Evolutionary conservation across 148 eudicot genomes (phyloP), one percentile per base, ranked within the genome.

Genomic region (Selenicereus undatus): DNA sequence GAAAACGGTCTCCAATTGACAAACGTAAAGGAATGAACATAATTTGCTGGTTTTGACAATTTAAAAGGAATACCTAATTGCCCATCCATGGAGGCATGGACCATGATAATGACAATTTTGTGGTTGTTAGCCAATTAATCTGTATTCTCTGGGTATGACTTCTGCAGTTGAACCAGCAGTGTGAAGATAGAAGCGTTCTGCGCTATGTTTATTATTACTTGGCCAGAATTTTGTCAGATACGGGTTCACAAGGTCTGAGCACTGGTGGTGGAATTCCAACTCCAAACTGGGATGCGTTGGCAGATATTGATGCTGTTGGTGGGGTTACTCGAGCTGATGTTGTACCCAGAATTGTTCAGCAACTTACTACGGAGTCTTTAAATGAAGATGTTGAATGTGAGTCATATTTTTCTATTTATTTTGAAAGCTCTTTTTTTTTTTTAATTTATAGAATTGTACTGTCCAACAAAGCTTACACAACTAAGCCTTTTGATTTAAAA

Each of bases 311-410:
- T 89, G 98, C 97, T 82, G 92, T 84, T 84, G 98, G 98, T 75
- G 99, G 99, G 56, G 99, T 96, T 83, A 96, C 99, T 54, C 90
- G 99, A 78, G 99, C 99, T 82, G 99, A 96, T 90, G 99, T 96
- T 68, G 95, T 94, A 71, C 99, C 99, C 64, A 82, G 93, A 86
- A 92, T 93, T 77, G 86, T 90, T 27, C 92, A 93, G 75, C 90
- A 93, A 81, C 96, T 96, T 77, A 88, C 91, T 78, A 69, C 90
- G 3, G 99, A 96, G 89, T 89, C 93, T 78, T 81, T 83, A 58
- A 96, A 92, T 90, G 93, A 88, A 71, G 99, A 96, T 78, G 85
- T 92, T 86, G 98, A 92, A 84, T 93, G 99, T 96, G 89, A 83
- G 87, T 68, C 48, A 30, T 66, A 27, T 60, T 79, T 74, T 74